These are phyloP conservation scores for Rhypophila decipiens DNA, from an alignment of 495 filamentous ascomycete genomes.

Conservation along the genomic window DNA sequence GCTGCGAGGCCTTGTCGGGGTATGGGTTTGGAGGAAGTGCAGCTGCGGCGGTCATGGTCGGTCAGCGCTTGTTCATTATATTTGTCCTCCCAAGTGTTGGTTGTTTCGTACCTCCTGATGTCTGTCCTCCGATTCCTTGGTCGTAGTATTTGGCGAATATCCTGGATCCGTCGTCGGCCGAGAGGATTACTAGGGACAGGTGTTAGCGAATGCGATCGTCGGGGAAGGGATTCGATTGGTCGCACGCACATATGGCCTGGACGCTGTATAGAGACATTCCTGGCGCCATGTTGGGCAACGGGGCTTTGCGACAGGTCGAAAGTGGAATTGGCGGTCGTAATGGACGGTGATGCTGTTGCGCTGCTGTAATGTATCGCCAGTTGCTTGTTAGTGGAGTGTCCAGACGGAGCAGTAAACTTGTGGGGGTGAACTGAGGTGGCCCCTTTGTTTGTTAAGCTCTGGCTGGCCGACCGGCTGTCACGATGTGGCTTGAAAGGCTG, in stretches of 20 bases:
- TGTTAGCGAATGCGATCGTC: not conserved
- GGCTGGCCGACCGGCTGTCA: no score
- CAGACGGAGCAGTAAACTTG: conserved; percentile 6
- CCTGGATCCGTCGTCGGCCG: conserved; percentile 77
- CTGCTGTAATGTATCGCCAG: no score
- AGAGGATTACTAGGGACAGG: conserved; percentile 45
- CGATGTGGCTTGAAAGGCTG: conserved; percentile 23
- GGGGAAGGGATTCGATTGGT: not conserved
- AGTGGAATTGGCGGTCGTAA: not conserved
- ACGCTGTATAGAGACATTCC: conserved; percentile 84
- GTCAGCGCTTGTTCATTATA: no score
- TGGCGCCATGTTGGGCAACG: conserved; percentile 31
- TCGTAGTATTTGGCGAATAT: conserved; percentile 98
- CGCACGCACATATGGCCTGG: conserved; percentile 68
- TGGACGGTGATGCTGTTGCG: no score
- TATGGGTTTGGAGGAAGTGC: conserved; percentile 51
- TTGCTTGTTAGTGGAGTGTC: not conserved
- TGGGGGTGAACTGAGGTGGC: conserved; percentile 15
- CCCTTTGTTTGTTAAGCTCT: no score
- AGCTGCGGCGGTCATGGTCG: not conserved
- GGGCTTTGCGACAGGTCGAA: not conserved
- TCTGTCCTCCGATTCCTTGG: conserved; percentile 47
- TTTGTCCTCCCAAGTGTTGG: no score
- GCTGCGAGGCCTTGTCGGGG: conserved; percentile 84
- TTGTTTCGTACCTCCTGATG: conserved; percentile 7